Conservation (phyloP, 768 basidiomycete species). For the Russula sp. region DNA sequence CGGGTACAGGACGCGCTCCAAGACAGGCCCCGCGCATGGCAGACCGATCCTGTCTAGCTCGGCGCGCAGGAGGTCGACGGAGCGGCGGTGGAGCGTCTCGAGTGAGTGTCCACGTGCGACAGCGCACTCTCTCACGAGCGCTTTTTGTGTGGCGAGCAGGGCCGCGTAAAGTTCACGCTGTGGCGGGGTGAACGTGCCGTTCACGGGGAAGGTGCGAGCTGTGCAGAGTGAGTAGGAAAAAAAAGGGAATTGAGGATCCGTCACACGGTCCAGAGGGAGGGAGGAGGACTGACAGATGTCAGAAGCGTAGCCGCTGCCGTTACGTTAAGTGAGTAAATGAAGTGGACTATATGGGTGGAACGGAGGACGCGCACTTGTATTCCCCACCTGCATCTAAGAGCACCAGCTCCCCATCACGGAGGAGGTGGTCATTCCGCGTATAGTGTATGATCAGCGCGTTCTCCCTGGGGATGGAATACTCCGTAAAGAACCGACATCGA, state of each 20-base stretch:
- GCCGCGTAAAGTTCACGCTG: constrained; percentile 85
- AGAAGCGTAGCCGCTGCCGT: constrained; percentile 77
- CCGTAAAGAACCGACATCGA: not conserved
- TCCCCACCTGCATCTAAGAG: constrained; percentile 92
- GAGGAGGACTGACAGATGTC: constrained; percentile 67
- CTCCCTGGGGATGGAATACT: constrained; percentile 39
- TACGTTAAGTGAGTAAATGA: constrained; percentile 9
- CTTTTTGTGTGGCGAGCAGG: constrained; percentile 66
- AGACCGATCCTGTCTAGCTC: constrained; percentile 76
- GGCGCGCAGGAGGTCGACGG: constrained; percentile 55
- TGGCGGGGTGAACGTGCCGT: constrained; percentile 69
- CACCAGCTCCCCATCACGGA: constrained; percentile 66
- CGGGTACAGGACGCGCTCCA: constrained; percentile 76
- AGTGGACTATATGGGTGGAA: not conserved
- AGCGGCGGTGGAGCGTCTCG: constrained; percentile 71
- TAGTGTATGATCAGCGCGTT: constrained; percentile 94
- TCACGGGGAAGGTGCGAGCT: constrained; percentile 87
- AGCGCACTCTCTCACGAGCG: constrained; percentile 55
- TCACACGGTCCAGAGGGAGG: not conserved
- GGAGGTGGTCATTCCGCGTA: constrained; percentile 79
- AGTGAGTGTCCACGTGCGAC: constrained; percentile 52
- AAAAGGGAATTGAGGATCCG: not conserved
- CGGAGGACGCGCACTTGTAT: constrained; percentile 55
- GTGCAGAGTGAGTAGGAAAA: constrained; percentile 8
- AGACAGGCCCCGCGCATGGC: constrained; percentile 42